Evolutionary conservation across 805 yeast species (phyloP), one percentile per base, ranked within the genome.

Genomic region (Saturnispora galanensis): DNA sequence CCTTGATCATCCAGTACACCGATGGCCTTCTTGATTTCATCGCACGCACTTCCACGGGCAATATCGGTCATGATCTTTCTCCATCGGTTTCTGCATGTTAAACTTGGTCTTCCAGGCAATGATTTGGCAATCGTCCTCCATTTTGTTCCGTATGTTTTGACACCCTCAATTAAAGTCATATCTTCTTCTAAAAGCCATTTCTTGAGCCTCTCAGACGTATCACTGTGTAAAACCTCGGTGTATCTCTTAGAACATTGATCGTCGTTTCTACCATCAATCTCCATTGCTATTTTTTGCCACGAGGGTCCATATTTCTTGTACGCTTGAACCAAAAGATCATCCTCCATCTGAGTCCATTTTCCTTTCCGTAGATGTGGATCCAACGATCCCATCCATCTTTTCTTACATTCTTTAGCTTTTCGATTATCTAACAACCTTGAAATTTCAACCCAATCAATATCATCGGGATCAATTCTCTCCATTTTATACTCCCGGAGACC

Each of bases 191-290:
- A 55, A 1, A 77, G 67, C 97, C 97, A 89, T 2, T 82, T 79
- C 52, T 86, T 72, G 38, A 87, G 67, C 45, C 96, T 65, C 52
- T 83, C 87, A 48, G 78, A 77, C 9, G 88, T 83, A 26, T 68
- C 70, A 5, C 97, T 96, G 54, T 86, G 93, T 47, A 89, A 62
- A 2, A 87, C 96, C 56, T 89, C 97, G 12, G 81, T 77, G 59
- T 85, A 89, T 54, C 97, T 67, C 57, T 89, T 89, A 2, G 95
- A 85, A 67, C 97, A 89, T 65, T 89, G 97, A 61, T 88, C 96
- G 56, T 88, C 96, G 0, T 95, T 89, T 57, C 97, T 70, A 5
- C 96, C 95, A 3, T 77, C 75, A 10, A 89, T 83, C 43, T 75
- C 80, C 41, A 70, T 64, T 0, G 95, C 79, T 10, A 89, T 88